Percentiles rank a stretch among this genome's conserved stretches.
Evolutionary conservation across 2,329 filamentous ascomycete species (phyloP).

Genomic region (Fusarium burgessii): DNA sequence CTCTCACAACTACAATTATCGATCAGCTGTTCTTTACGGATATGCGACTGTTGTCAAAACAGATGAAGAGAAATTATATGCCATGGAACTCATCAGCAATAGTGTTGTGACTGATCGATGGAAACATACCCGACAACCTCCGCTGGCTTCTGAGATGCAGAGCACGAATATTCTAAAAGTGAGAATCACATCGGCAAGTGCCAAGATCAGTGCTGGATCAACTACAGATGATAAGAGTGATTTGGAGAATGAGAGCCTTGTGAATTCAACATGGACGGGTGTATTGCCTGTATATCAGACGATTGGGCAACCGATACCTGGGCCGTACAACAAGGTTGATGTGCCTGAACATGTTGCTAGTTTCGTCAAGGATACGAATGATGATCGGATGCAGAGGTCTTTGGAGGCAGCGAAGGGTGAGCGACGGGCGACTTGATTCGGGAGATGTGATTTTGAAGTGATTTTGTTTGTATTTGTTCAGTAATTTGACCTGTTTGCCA

Average conservation of each 20-base stretch:
- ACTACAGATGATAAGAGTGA: slow-evolving; percentile 68
- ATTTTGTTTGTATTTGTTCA: background rate
- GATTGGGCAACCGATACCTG: slow-evolving; percentile 73
- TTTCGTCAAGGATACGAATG: slow-evolving; percentile 55
- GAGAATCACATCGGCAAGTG: slow-evolving; percentile 76
- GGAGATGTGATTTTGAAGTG: too few species aligned
- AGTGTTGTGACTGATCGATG: slow-evolving; percentile 77
- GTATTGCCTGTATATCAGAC: slow-evolving; percentile 72
- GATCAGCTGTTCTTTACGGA: slow-evolving; percentile 82
- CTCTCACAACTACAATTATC: slow-evolving; percentile 88
- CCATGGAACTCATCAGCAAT: slow-evolving; percentile 83
- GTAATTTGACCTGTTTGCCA: background rate
- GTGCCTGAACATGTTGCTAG: slow-evolving; percentile 71
- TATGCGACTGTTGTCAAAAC: slow-evolving; percentile 75
- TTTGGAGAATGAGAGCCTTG: slow-evolving; percentile 56
- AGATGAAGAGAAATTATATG: slow-evolving; percentile 78
- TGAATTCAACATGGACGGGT: slow-evolving; percentile 65
- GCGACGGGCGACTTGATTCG: slow-evolving; percentile 14
- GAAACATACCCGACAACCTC: slow-evolving; percentile 75
- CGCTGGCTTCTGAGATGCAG: slow-evolving; percentile 78
- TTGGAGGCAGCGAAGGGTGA: slow-evolving; percentile 45
- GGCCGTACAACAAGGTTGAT: slow-evolving; percentile 68
- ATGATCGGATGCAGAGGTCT: slow-evolving; percentile 43
- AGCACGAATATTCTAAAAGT: slow-evolving; percentile 80
- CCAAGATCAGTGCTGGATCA: slow-evolving; percentile 77